Evolutionary conservation across 331 rosid species (phyloP), one percentile per base, ranked within the genome.

Genomic region (Dryas integrifolia): DNA sequence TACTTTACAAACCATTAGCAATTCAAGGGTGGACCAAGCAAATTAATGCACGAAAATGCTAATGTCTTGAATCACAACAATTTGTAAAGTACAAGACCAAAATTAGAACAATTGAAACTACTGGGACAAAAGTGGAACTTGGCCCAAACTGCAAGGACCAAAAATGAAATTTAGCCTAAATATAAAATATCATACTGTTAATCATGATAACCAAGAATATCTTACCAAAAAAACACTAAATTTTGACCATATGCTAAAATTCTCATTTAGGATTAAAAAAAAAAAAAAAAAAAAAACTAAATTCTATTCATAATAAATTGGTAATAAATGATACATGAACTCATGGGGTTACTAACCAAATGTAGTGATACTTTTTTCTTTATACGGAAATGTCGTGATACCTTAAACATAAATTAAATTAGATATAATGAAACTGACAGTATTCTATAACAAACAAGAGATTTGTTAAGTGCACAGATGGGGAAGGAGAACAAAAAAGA

Each of bases 371-470:
- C 35, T 30, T 30, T 30, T 30, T 30, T 30, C 35, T 30, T 30
- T 30, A 30, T 30, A 1, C 1, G 35, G 35, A 69, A 3, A 61
- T 44, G 7, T n/a, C 30, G 51, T 49, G 75, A 44, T 60, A 53
- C 64, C 14, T 59, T 8, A 12, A 59, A 50, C 44, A 78, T 72
- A 68, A 39, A 69, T 57, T 48, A 72, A 47, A 59, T 2, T 9
- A 49, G 35, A 60, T 51, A 45, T 26, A 69, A 58, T 46, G 64
- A 65, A 55, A 71, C 72, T 59, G 57, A 44, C 4, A 2, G 48
- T 38, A 58, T 3, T 63, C 77, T 69, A 61, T 11, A 53, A 77
- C 38, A 72, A 43, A 55, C 35, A 73, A 66, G 55, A 73, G 70
- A 65, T 62, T 30, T 30, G 35, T 1, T 66, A 45, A 46, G 56